Base-by-base conservation (phyloP, 768 basidiomycete species). In the Mycena vulgaris region DNA sequence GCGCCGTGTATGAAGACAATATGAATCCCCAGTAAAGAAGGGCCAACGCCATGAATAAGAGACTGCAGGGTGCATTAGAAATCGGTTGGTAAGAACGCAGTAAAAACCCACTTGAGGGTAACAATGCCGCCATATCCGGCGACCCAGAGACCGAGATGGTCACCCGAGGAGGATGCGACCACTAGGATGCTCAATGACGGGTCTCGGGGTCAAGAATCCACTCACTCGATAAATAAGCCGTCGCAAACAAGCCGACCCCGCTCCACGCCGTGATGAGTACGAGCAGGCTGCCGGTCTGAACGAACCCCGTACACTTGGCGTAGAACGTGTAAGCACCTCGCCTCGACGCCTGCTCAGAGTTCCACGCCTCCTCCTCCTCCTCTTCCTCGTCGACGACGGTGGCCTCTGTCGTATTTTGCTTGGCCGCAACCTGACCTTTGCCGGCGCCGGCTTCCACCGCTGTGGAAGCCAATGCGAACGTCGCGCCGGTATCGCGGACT, bases 101-200 rank as follows among this genome's bases (percentile, higher is more conserved):
- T 9, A 23, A 6, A 30, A 21, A 48, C 63, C 3, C n/a, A 70
- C 69, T 48, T 55, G 45, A 28, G 4, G 16, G 37, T 28, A 33
- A 70, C 64, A 7, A 70, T 33, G n/a, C 27, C 64, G 6, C 63
- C 69, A 56, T 70, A 70, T 19, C 63, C 69, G 6, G 35, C 27
- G 13, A 70, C 59, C 69, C 69, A 70, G 7, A 66, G 58, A 17
- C 63, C 69, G 11, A 70, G 64, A 53, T 70, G 58, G 7, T 28
- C 47, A 10, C 59, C 60, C 40, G 63, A 49, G 14, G 63, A 25
- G 23, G 58, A 48, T 37, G 64, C 64, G 19, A 70, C 42, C 63
- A 66, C 69, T 70, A 14, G 25, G 1, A 55, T 35, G 40, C 10
- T 25, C 16, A 7, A 30, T 35, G 21, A 27, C 9, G 53, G 23